phyloP scores from a whole-genome alignment of 148 eudicot species.

The Chenopodium suecicum region DNA sequence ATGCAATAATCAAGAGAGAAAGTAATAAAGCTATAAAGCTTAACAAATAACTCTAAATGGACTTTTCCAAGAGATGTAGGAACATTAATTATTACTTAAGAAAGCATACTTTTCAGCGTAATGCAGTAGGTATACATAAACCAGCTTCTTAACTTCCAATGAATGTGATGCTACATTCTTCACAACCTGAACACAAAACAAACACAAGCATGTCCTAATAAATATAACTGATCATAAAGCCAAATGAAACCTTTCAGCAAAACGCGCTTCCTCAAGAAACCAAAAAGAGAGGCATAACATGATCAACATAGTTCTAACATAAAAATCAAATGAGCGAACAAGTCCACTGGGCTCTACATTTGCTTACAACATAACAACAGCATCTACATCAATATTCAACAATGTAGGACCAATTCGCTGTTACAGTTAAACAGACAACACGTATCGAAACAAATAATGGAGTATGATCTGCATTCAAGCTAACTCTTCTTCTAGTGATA shows the following conservation, averaged over 20 bases:
- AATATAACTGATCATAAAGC: conserved; percentile 9
- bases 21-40: background rate
- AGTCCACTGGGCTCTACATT: background rate
- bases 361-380: background rate
- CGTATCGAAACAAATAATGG: background rate
- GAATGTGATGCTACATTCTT: conserved; percentile 96
- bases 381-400: background rate
- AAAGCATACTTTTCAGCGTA: conserved; percentile 92
- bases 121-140: conserved; percentile 86
- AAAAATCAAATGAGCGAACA: background rate
- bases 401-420: background rate
- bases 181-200: conserved; percentile 63
- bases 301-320: background rate
- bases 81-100: conserved; percentile 1
- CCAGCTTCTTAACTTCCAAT: conserved; percentile 97
- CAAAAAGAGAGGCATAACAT: background rate
- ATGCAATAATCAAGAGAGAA: conserved; percentile 6
- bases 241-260: background rate
- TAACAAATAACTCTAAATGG: background rate
- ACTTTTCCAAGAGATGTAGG: background rate
- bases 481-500: background rate
- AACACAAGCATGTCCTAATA: conserved; percentile 14
- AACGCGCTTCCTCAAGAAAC: conserved; percentile 6
- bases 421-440: background rate
- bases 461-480: conserved; percentile 1